Evolutionary conservation across 2,329 filamentous ascomycete genomes (phyloP).

Genomic region (Cladosporium sp.): DNA sequence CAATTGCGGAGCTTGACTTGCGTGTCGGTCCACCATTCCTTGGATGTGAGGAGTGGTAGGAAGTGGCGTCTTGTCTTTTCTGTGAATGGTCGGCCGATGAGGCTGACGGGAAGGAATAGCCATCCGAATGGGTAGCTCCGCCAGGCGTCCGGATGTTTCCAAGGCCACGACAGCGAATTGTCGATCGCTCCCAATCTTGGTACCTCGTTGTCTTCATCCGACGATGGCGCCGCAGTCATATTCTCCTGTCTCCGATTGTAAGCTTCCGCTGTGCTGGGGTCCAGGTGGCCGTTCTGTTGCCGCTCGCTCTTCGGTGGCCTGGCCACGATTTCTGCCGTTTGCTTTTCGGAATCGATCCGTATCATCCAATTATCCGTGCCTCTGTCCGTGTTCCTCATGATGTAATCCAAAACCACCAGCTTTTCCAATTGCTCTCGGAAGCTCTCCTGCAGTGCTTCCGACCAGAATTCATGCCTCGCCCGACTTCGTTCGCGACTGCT

Average conservation of each 20-base stretch:
- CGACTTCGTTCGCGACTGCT: slow-evolving; percentile 42
- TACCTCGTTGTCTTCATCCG: slow-evolving; percentile 53
- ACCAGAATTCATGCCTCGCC: slow-evolving; percentile 73
- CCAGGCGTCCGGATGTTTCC: slow-evolving; percentile 96
- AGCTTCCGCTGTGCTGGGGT: slow-evolving; percentile 42
- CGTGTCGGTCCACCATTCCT: slow-evolving; percentile 95
- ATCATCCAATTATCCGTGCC: slow-evolving; percentile 99
- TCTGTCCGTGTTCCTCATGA: slow-evolving; percentile 97
- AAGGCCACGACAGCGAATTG: slow-evolving; percentile 97
- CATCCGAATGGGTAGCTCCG: slow-evolving; percentile 95
- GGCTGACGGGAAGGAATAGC: slow-evolving; percentile 93
- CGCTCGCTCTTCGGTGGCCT: slow-evolving; percentile 68
- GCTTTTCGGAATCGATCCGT: slow-evolving; percentile 82
- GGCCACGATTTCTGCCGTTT: slow-evolving; percentile 81
- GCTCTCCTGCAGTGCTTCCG: slow-evolving; percentile 80
- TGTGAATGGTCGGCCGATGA: slow-evolving; percentile 95
- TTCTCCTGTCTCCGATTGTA: slow-evolving; percentile 64
- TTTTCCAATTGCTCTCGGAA: slow-evolving; percentile 96
- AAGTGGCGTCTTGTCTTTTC: slow-evolving; percentile 93
- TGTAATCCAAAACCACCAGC: slow-evolving; percentile 94
- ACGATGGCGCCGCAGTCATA: slow-evolving; percentile 69
- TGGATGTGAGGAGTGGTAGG: slow-evolving; percentile 90
- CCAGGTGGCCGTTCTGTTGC: slow-evolving; percentile 45
- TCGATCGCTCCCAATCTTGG: slow-evolving; percentile 91
- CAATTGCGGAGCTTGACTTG: slow-evolving; percentile 81